These are phyloP conservation scores for Populus hybrid DNA, from an alignment of 441 rosid genomes.

Conservation along the genomic window DNA sequence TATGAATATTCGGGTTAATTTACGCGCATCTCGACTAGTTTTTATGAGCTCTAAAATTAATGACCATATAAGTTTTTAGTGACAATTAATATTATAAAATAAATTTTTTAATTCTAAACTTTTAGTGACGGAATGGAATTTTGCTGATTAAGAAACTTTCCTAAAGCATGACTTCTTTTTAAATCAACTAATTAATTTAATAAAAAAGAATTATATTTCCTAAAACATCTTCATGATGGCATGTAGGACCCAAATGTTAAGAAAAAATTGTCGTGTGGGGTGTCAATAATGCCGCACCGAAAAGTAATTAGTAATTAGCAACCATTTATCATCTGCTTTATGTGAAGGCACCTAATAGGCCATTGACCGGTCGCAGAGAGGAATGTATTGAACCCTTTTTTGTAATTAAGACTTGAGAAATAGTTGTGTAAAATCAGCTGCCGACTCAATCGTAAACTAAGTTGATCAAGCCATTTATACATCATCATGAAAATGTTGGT, in stretches of 20 bases:
- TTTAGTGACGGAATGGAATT: background rate
- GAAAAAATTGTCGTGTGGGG: background rate
- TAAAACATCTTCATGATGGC: background rate
- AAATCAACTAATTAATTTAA: conserved; percentile 8
- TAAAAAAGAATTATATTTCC: background rate
- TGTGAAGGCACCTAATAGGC: background rate
- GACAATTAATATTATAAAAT: too few relatives aligned
- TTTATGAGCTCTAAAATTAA: too few relatives aligned
- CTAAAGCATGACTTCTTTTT: background rate
- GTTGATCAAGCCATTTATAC: too few relatives aligned
- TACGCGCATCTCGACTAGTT: fast-evolving
- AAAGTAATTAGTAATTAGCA: background rate
- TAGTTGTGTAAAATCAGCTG: background rate
- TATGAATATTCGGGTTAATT: too few relatives aligned
- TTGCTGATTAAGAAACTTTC: background rate
- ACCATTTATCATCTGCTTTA: background rate
- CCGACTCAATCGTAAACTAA: background rate
- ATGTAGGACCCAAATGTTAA: background rate
- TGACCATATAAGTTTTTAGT: fast-evolving
- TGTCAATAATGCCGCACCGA: background rate
- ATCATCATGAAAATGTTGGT: too few relatives aligned
- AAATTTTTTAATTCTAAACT: too few relatives aligned
- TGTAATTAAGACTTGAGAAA: too few relatives aligned
- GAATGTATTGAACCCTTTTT: background rate
- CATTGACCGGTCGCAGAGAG: background rate